Conservation (phyloP, 305 asterid genomes). For the Solanum hybrid region DNA sequence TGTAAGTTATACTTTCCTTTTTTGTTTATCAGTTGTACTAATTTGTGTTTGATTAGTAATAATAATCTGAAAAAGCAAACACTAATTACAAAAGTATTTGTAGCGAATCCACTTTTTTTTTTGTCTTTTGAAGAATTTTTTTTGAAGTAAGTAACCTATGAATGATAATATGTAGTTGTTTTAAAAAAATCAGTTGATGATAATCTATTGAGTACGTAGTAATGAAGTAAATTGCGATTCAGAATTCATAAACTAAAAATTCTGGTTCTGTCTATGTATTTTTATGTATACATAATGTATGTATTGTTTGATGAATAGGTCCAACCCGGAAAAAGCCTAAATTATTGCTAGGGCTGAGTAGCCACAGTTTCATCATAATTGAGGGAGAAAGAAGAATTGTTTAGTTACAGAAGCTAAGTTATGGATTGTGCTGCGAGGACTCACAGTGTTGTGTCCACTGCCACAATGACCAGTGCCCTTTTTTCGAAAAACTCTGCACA, state of each 20-base stretch:
- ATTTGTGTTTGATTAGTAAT: neutral
- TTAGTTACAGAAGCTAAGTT: neutral
- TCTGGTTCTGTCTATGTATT: neutral
- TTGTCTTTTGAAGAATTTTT: neutral
- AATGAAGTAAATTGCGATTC: neutral
- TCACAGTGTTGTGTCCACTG: neutral
- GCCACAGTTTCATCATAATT: neutral
- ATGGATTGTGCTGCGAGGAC: slow-evolving; percentile 38
- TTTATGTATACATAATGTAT: neutral
- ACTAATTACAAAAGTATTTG: neutral
- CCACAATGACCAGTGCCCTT: neutral
- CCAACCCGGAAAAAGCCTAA: neutral
- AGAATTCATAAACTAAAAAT: neutral
- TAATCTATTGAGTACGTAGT: neutral
- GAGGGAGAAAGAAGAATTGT: neutral
- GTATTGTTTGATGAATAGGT: neutral
- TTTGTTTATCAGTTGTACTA: neutral
- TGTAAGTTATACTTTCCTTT: too few relatives aligned
- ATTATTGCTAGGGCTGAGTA: neutral
- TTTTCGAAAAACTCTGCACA: slow-evolving; percentile 10
- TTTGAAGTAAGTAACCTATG: neutral
- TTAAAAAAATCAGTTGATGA: neutral
- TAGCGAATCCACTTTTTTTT: neutral
- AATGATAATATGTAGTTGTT: neutral
- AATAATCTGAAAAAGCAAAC: neutral